A percentile compares a stretch with the other conserved stretches of the same genome.
Conservation (phyloP, 2,329 filamentous ascomycete species). For the Trichoderma atroviride region DNA sequence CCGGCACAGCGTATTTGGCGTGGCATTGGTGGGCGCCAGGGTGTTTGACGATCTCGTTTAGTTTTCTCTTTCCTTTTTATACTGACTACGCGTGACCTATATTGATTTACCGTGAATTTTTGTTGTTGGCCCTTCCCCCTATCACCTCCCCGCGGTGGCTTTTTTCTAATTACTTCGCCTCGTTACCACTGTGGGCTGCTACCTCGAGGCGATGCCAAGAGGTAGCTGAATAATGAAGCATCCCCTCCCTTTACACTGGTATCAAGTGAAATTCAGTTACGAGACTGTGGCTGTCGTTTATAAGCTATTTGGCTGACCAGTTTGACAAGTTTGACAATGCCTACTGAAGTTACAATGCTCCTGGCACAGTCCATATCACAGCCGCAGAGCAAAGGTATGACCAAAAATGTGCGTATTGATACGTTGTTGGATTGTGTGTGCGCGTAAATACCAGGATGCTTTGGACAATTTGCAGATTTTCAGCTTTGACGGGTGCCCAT, state of each 20-base stretch:
- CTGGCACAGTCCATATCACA: background rate
- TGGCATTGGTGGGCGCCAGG: conserved; percentile 4
- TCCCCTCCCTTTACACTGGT: background rate
- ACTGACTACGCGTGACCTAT: background rate
- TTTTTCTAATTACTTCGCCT: background rate
- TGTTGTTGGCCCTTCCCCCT: background rate
- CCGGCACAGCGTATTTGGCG: background rate
- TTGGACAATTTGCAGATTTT: background rate
- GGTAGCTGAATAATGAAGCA: background rate
- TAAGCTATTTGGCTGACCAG: background rate
- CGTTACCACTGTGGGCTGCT: background rate
- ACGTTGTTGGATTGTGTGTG: background rate
- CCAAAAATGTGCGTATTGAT: background rate
- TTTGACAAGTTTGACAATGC: background rate
- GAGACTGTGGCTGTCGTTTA: background rate
- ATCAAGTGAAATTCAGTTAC: background rate
- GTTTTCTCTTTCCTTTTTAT: background rate
- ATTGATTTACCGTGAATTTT: background rate
- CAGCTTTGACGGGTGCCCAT: conserved; percentile 1
- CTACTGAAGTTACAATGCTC: background rate
- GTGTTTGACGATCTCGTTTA: background rate
- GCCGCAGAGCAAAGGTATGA: background rate
- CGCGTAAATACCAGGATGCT: conserved; percentile 15
- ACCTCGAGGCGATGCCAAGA: background rate
- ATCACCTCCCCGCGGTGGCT: background rate